Evolutionary conservation across 768 basidiomycete species (phyloP).

Genomic region (Russula ochroleuca): DNA sequence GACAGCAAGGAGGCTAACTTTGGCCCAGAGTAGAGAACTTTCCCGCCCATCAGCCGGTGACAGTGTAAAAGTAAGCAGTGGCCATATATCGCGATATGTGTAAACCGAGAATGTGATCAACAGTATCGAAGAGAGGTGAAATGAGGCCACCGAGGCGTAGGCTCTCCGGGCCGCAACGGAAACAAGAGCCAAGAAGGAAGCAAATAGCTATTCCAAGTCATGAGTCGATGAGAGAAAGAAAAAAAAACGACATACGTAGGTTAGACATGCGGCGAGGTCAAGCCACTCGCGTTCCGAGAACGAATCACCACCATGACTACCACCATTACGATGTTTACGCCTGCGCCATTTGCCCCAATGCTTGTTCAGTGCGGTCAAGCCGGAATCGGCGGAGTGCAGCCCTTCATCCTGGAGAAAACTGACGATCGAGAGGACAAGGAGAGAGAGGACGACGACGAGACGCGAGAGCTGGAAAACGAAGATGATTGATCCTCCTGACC

Average conservation of each 20-base stretch:
- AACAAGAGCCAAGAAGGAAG: slow-evolving; percentile 28
- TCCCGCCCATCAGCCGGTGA: slow-evolving; percentile 47
- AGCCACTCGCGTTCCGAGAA: slow-evolving; percentile 23
- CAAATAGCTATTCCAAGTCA: slow-evolving; percentile 25
- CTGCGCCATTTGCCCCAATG: slow-evolving; percentile 32
- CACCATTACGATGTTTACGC: slow-evolving; percentile 17
- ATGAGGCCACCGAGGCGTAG: slow-evolving; percentile 30
- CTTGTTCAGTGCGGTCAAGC: slow-evolving; percentile 27
- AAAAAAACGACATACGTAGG: slow-evolving; percentile 36
- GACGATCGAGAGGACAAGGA: slow-evolving; percentile 50
- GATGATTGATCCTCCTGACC: slow-evolving; percentile 45
- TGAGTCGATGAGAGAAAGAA: not conserved
- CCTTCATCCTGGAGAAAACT: slow-evolving; percentile 39
- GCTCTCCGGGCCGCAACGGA: slow-evolving; percentile 19
- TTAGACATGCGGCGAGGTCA: slow-evolving; percentile 29
- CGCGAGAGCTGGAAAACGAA: slow-evolving; percentile 47
- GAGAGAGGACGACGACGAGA: slow-evolving; percentile 41
- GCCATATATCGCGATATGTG: slow-evolving; percentile 56
- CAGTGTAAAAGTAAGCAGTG: slow-evolving; percentile 51
- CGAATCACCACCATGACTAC: not conserved
- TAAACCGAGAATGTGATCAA: slow-evolving; percentile 47
- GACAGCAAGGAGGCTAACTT: slow-evolving; percentile 44
- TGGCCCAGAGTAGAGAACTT: slow-evolving; percentile 50
- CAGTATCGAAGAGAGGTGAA: slow-evolving; percentile 48
- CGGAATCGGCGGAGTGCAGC: slow-evolving; percentile 1